phyloP scores from a whole-genome alignment of 1,284 basidiomycete genomes.

The Rhodofomes roseus region DNA sequence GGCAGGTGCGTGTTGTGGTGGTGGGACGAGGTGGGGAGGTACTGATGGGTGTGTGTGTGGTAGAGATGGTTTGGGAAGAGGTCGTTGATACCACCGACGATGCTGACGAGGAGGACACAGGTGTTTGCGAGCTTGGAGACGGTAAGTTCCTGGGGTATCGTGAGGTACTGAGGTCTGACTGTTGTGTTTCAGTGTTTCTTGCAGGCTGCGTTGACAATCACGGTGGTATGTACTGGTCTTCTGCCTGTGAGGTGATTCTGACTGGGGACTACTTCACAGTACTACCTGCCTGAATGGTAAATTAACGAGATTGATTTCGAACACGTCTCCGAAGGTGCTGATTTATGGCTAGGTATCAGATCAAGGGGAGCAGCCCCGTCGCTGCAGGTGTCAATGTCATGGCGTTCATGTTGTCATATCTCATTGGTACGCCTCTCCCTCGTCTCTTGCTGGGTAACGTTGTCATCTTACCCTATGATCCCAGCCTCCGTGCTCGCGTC shows the following conservation, averaged over 20 bases:
- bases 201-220: neutral
- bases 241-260: neutral
- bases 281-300: slow-evolving; percentile 9
- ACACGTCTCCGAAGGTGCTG: too few relatives aligned
- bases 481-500: slow-evolving; percentile 5
- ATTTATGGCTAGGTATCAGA: slow-evolving; percentile 5
- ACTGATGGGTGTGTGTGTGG: neutral
- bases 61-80: neutral
- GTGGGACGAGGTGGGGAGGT: neutral
- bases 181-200: neutral
- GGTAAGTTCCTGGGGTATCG: neutral
- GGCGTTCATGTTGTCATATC: slow-evolving; percentile 8
- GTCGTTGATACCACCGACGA: neutral
- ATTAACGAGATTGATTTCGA: neutral
- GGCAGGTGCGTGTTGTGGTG: neutral
- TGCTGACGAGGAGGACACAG: slow-evolving; percentile 2
- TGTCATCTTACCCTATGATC: neutral
- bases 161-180: neutral
- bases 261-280: neutral
- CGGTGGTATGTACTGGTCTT: neutral
- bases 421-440: slow-evolving; percentile 2
- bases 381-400: slow-evolving; percentile 7
- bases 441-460: neutral
- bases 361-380: slow-evolving; percentile 5
- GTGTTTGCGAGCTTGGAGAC: neutral